A percentile compares a stretch with the other conserved stretches of the same genome.
Conservation (phyloP, 768 basidiomycete species). For the Gymnopilus dilepis region DNA sequence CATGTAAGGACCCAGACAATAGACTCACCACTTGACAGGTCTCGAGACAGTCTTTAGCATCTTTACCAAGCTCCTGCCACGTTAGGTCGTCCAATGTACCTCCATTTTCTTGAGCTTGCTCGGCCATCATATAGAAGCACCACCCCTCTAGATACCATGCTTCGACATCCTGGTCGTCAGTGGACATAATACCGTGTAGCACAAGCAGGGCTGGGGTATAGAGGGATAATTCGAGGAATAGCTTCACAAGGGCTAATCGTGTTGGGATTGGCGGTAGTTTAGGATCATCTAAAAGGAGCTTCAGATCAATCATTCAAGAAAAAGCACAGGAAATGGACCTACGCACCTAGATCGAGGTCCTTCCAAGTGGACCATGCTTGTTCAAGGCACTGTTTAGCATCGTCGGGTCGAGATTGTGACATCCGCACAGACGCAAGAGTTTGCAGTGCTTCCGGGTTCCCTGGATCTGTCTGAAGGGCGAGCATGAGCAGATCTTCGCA, state of each 20-base stretch:
- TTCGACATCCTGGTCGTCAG: conserved; percentile 87
- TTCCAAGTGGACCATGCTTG: conserved; percentile 74
- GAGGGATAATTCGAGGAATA: conserved; percentile 78
- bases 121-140: conserved; percentile 87
- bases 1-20: background rate
- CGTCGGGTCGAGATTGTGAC: conserved; percentile 84
- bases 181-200: conserved; percentile 76
- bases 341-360: conserved; percentile 60
- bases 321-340: background rate
- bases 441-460: conserved; percentile 81
- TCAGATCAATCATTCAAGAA: conserved; percentile 9
- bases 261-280: conserved; percentile 73
- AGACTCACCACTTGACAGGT: conserved; percentile 76
- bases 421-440: conserved; percentile 85
- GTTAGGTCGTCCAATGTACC: conserved; percentile 57
- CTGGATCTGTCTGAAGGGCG: conserved; percentile 77
- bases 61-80: conserved; percentile 80
- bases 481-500: conserved; percentile 78
- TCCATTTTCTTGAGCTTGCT: conserved; percentile 65
- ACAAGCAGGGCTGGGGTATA: conserved; percentile 77
- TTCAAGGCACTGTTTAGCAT: conserved; percentile 74
- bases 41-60: conserved; percentile 81
- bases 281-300: conserved; percentile 59
- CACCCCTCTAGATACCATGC: conserved; percentile 96
- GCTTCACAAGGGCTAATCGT: conserved; percentile 75